Base-by-base conservation (phyloP, 208 protist species). In the Angomonas ambiguus region DNA sequence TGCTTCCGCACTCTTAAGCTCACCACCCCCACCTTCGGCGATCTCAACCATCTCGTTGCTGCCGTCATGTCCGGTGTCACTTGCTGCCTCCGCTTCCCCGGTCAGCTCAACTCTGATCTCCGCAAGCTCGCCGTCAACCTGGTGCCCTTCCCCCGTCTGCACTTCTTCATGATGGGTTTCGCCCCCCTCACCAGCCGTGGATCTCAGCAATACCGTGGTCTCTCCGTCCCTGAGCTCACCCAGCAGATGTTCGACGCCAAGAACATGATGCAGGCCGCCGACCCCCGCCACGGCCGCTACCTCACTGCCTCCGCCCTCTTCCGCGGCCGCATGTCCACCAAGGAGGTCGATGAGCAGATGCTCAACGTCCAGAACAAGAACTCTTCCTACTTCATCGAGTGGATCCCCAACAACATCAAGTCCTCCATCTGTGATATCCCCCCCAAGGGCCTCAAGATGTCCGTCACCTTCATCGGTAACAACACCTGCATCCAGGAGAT, bases 111-210 rank as follows among this genome's bases (percentile, higher is more conserved):
- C 83, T 75, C 77, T 51, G 98, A 99, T 77, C 82, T 99, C 6
- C 85, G 96, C 77, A 98, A 99, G 85, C 80, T 99, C 10, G 94
- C 93, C 62, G 96, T 98, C 59, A 99, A 99, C 92, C 87, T 99
- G 72, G 91, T 99, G 59, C 98, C 98, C 35, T 99, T 98, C 97
- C 98, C 98, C 61, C 93, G 98, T 74, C 87, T 99, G 51, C 97
- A 99, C 86, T 99, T 99, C 92, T 99, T 99, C 91, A 93, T 99
- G 77, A 90, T 96, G 71, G 94, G 96, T 69, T 98, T 98, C 65
- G 97, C 97, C 20, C 97, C 98, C 72, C 79, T 99, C 10, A 98
- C 91, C 27, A 87, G 89, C 48, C 78, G 83, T 35, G 78, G 82
- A 60, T 93, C 87, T 24, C 77, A 86, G 64, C 71, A 83, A 71